Percentiles rank a stretch among this genome's conserved stretches.
phyloP scores from a whole-genome alignment of 345 rosid species.

The Ricinus communis region DNA sequence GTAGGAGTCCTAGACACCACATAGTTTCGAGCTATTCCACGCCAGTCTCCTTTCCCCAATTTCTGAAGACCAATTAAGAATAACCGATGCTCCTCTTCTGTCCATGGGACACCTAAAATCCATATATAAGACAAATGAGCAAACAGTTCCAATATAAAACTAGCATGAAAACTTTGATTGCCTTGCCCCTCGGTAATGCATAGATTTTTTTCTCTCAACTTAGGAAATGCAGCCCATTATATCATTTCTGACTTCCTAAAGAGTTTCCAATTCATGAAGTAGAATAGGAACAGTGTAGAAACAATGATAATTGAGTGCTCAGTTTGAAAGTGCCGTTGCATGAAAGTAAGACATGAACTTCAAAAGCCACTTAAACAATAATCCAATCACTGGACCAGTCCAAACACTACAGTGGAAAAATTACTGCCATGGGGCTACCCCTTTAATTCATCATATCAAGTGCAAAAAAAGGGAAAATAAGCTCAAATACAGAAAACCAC shows the following conservation, averaged over 20 bases:
- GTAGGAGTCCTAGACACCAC: constrained; percentile 89
- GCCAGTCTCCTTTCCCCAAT: constrained; percentile 98
- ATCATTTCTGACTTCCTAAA: not conserved
- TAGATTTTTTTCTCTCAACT: not conserved
- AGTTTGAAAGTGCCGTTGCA: not conserved
- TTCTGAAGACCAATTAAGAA: constrained; percentile 89
- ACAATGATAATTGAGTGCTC: too few relatives aligned
- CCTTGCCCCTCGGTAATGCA: not conserved
- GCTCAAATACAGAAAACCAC: too few relatives aligned
- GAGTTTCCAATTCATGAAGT: not conserved
- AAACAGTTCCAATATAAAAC: not conserved
- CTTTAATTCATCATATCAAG: too few relatives aligned
- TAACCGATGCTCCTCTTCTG: constrained; percentile 91
- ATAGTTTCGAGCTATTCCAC: constrained; percentile 85
- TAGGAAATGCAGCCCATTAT: not conserved
- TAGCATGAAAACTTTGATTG: not conserved
- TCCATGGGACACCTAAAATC: constrained; percentile 85
- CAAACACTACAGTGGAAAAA: too few relatives aligned
- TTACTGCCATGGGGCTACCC: too few relatives aligned
- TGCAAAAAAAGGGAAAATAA: not conserved
- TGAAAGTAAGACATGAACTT: not conserved
- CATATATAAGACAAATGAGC: constrained; percentile 8
- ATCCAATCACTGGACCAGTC: not conserved
- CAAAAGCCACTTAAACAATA: not conserved
- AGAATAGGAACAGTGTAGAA: not conserved